Evolutionary conservation across 2,329 filamentous ascomycete species (phyloP), one percentile per base, ranked within the genome.

Genomic region (Alternaria brassicae): DNA sequence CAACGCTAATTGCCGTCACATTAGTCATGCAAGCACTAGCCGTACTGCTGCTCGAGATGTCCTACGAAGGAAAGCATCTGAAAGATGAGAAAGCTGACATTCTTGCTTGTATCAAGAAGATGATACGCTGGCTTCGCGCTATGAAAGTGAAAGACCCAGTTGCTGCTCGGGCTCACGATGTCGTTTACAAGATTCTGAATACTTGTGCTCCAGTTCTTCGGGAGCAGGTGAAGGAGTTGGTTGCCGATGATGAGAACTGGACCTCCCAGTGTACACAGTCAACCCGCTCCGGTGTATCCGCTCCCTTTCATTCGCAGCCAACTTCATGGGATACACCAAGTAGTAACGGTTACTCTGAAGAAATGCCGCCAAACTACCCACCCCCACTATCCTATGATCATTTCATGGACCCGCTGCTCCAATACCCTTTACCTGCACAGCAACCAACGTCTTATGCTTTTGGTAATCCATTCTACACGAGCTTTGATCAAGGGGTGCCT

Each of bases 11-110:
- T 10, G 28, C 23, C 0, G 19, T 34, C 6, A 6, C 19, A 21
- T 12, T 48, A 69, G 69, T 80, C 6, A 76, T 80, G 69, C 79
- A 80, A 61, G 73, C 77, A 6, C 63, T 73, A 8, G 70, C 74
- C 12, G 68, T 80, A 15, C 61, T 80, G 17, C 68, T 80, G 34
- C 67, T 78, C 1, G 79, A 80, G 47, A 59, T 80, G 44, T 74
- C 72, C 3, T 75, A 75, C 25, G 61, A 70, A 7, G 60, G 62
- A 0, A 60, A 62, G 12, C 72, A 79, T 42, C 54, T 72, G n/a
- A 65, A 70, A 15, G 52, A 66, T 4, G 61, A 73, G 21, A 66
- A 64, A 4, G 54, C 69, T 0, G 58, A 71, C 2, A 66, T 78
- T 4, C 60, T 75, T 3, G n/a, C 53, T 0, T 68, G 70, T n/a